phyloP scores from a whole-genome alignment of 73 alveolate genomes.

The Stentor coeruleus region DNA sequence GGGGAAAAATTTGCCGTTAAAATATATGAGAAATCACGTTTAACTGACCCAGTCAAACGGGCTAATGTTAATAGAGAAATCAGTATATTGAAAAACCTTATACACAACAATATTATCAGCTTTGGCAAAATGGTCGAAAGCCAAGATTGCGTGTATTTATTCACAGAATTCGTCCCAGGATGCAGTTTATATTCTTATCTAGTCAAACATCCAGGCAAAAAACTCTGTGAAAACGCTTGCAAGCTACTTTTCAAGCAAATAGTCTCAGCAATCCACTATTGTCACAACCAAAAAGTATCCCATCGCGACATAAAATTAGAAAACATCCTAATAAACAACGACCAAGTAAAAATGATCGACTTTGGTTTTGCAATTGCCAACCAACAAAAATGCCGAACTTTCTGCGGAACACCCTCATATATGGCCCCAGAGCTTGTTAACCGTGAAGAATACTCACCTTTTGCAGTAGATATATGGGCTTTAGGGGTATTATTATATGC shows the following conservation, averaged over 20 bases:
- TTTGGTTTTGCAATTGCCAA: background rate
- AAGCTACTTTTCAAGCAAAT: slow-evolving; percentile 64
- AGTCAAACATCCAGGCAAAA: slow-evolving; percentile 32
- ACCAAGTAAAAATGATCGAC: background rate
- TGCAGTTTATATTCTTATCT: slow-evolving; percentile 44
- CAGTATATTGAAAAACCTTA: slow-evolving; percentile 36
- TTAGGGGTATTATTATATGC: slow-evolving; percentile 12
- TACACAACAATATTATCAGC: slow-evolving; percentile 61
- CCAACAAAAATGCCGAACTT: slow-evolving; percentile 9
- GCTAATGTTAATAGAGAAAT: slow-evolving; percentile 30
- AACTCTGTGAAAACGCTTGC: slow-evolving; percentile 61
- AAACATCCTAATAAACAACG: slow-evolving; percentile 27
- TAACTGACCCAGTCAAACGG: slow-evolving; percentile 20
- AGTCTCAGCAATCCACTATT: slow-evolving; percentile 65
- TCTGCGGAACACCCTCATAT: slow-evolving; percentile 12
- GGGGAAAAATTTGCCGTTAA: slow-evolving; percentile 43
- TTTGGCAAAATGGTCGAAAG: slow-evolving; percentile 60
- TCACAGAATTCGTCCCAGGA: slow-evolving; percentile 62
- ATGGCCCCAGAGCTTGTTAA: slow-evolving; percentile 24
- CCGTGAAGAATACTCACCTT: slow-evolving; percentile 17
- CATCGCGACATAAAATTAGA: slow-evolving; percentile 45
- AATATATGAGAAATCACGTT: slow-evolving; percentile 32
- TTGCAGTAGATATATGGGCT: slow-evolving; percentile 14
- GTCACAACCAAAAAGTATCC: slow-evolving; percentile 51
- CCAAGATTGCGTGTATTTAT: slow-evolving; percentile 39